Evolutionary conservation across 768 basidiomycete genomes (phyloP).

Genomic region (Cystobasidium ongulense): DNA sequence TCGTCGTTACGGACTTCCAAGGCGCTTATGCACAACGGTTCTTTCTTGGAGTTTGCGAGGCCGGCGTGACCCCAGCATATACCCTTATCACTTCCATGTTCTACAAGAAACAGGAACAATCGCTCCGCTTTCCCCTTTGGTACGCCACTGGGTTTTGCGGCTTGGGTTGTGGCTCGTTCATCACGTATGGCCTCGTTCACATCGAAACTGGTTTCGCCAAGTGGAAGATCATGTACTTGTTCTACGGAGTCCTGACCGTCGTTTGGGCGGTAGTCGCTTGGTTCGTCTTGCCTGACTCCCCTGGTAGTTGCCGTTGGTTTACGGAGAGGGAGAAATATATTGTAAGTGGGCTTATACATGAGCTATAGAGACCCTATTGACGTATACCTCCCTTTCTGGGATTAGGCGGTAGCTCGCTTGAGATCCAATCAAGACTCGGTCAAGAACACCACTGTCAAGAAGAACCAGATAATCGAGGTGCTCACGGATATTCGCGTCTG

Average conservation of each 20-base stretch:
- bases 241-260: neutral
- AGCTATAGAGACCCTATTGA: neutral
- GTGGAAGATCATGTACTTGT: constrained; percentile 8
- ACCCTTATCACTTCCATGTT: constrained; percentile 18
- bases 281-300: constrained; percentile 7
- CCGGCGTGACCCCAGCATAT: neutral
- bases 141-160: constrained; percentile 8
- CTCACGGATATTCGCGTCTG: neutral
- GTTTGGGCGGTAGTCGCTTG: constrained; percentile 1
- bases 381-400: neutral
- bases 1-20: neutral
- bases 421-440: constrained; percentile 1
- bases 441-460: constrained; percentile 5
- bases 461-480: neutral
- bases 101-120: constrained; percentile 18
- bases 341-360: neutral
- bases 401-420: neutral
- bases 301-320: constrained; percentile 4
- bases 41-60: constrained; percentile 11
- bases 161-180: neutral
- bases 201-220: constrained; percentile 4
- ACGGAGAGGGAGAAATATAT: constrained; percentile 7
- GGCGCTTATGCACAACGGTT: constrained; percentile 7
- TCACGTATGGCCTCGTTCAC: constrained; percentile 8
- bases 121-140: neutral